These are phyloP conservation scores for Globisporangium alternatum DNA, from an alignment of 352 stramenopile genomes.

Conservation along the genomic window DNA sequence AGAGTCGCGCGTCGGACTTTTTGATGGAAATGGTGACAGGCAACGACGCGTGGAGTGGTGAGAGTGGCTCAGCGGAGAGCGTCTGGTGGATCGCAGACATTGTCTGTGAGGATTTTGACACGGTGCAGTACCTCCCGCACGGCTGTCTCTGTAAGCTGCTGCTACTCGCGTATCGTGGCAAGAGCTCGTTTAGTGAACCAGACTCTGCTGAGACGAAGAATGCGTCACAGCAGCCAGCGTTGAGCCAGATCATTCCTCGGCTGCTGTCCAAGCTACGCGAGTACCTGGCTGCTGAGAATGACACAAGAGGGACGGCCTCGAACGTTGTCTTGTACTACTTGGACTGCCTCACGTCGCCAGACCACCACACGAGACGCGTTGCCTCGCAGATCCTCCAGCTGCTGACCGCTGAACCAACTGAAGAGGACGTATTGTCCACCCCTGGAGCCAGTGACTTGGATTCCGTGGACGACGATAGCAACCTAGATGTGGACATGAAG, in stretches of 20 bases:
- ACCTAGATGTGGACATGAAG: conserved; percentile 21
- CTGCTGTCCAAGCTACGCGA: conserved; percentile 58
- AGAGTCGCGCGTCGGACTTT: conserved; percentile 77
- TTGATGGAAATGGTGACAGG: conserved; percentile 85
- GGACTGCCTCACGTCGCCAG: conserved; percentile 57
- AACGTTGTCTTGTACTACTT: conserved; percentile 73
- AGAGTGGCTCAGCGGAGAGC: conserved; percentile 27
- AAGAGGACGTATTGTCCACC: conserved; percentile 19
- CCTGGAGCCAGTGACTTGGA: conserved; percentile 21
- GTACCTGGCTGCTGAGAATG: conserved; percentile 34
- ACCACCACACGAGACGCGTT: conserved; percentile 45
- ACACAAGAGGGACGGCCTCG: conserved; percentile 32
- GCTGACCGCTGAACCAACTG: conserved; percentile 33
- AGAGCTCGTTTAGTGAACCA: background rate
- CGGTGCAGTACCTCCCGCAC: conserved; percentile 75
- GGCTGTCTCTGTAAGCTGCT: conserved; percentile 78
- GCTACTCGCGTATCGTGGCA: conserved; percentile 36
- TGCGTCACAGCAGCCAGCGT: conserved; percentile 28
- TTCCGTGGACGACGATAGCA: conserved; percentile 21
- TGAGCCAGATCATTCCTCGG: conserved; percentile 49
- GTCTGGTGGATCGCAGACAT: conserved; percentile 87
- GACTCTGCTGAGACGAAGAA: conserved; percentile 17
- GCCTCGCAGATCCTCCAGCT: conserved; percentile 66
- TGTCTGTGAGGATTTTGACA: conserved; percentile 82
- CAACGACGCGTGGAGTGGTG: conserved; percentile 24